These are phyloP conservation scores for Yarrowia galli DNA, from an alignment of 1,139 yeast species.

Conservation along the genomic window DNA sequence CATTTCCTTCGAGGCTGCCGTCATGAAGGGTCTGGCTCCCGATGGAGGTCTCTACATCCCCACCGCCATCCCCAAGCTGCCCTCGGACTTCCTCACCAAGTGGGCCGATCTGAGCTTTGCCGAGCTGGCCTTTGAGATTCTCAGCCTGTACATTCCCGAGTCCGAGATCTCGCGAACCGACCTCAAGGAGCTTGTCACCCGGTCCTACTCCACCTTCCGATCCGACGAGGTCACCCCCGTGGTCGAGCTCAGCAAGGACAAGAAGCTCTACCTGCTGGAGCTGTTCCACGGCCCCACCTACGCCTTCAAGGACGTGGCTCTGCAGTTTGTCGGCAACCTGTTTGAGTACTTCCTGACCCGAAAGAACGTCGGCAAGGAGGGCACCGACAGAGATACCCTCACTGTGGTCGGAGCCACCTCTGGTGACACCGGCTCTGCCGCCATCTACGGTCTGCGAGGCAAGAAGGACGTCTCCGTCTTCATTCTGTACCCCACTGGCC, in stretches of 20 bases:
- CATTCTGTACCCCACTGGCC: conserved; percentile 94
- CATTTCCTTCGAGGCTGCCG: conserved; percentile 87
- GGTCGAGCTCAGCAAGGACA: conserved; percentile 61
- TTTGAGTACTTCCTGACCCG: conserved; percentile 90
- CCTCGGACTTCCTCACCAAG: conserved; percentile 62
- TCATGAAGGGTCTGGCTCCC: conserved; percentile 90
- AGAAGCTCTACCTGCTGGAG: conserved; percentile 78
- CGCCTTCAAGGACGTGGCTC: conserved; percentile 98
- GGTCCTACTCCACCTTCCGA: conserved; percentile 90
- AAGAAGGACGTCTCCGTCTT: conserved; percentile 96
- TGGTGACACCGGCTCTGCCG: conserved; percentile 99
- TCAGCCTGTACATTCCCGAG: conserved; percentile 75
- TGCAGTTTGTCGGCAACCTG: conserved; percentile 95
- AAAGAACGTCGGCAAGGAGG: conserved; percentile 68
- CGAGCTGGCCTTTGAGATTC: conserved; percentile 84
- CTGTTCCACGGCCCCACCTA: conserved; percentile 99
- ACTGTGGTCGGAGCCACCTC: conserved; percentile 99
- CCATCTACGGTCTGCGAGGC: conserved; percentile 95
- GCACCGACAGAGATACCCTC: conserved; percentile 71
- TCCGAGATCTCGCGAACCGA: conserved; percentile 77
- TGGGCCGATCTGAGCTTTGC: conserved; percentile 83
- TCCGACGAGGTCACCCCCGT: conserved; percentile 86
- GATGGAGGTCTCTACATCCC: conserved; percentile 98
- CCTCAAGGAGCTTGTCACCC: conserved; percentile 64
- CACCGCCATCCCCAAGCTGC: conserved; percentile 74